These are phyloP conservation scores for Dothistroma septosporum DNA, from an alignment of 2,329 filamentous ascomycete species.

Conservation along the genomic window DNA sequence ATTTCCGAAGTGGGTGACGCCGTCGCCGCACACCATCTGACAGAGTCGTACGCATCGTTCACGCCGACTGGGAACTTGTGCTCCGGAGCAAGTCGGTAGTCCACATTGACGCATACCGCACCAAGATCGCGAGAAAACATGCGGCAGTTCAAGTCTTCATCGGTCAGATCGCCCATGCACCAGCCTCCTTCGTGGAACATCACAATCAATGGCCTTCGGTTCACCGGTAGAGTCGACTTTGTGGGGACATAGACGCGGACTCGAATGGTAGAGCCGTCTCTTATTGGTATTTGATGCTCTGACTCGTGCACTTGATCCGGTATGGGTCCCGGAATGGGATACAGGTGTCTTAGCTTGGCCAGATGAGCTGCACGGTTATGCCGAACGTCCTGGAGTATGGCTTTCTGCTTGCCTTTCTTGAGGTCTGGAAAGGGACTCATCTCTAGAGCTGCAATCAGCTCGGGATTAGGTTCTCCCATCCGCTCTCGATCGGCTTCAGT, in stretches of 20 bases:
- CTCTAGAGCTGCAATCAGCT: neutral
- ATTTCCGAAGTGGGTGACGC: slow-evolving; percentile 28
- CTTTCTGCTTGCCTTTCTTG: neutral
- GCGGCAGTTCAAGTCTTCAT: slow-evolving; percentile 32
- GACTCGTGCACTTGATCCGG: slow-evolving; percentile 17
- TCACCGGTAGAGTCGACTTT: neutral
- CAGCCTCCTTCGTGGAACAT: slow-evolving; percentile 46
- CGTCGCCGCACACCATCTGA: slow-evolving; percentile 33
- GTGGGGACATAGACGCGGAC: slow-evolving; percentile 17
- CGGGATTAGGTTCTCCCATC: slow-evolving; percentile 2
- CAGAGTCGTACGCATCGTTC: slow-evolving; percentile 45
- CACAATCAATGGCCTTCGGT: slow-evolving; percentile 32
- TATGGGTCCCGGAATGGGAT: slow-evolving; percentile 24
- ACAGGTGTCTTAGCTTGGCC: slow-evolving; percentile 10
- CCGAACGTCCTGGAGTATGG: neutral
- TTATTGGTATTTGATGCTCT: slow-evolving; percentile 5
- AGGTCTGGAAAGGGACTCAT: neutral
- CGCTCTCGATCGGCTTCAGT: slow-evolving; percentile 2
- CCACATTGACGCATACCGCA: slow-evolving; percentile 18
- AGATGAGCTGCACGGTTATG: neutral
- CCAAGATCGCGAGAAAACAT: slow-evolving; percentile 18
- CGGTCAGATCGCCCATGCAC: slow-evolving; percentile 41
- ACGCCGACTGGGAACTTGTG: slow-evolving; percentile 43
- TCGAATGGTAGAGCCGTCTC: slow-evolving; percentile 18
- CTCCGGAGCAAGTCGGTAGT: slow-evolving; percentile 45